Evolutionary conservation across 129 eudicot species (phyloP), one percentile per base, ranked within the genome.

Genomic region (Oenanthe sinensis): DNA sequence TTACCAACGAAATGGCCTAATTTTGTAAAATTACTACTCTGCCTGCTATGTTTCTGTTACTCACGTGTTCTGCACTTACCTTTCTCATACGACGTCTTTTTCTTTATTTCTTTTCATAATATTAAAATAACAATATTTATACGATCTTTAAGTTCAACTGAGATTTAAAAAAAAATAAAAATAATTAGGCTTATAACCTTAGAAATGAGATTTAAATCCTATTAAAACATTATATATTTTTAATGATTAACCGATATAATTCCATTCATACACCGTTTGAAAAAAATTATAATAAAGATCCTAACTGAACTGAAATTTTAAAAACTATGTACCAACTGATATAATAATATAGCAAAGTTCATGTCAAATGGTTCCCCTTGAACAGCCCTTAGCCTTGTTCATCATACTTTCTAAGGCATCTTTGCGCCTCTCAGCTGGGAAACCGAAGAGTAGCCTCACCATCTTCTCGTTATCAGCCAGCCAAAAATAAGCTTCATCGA

Each of bases 61-160:
- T 70, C 76, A 72, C 54, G 52, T 22, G 76, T n/a, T 72, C 50
- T 4, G 76, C 50, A 72, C 76, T 43, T 72, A 54, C 76, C 19
- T 72, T 43, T 72, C 11, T 16, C 19, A 5, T 11, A 72, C 76
- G 48, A 17, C 20, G 19, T 19, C 1, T 60, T 60, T 60, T 39
- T 39, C 42, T 39, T 39, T 39, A 39, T 39, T 39, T 39, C 42
- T 39, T 39, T 39, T 5, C 42, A 39, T 4, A 39, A 39, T 39
- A 39, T 39, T 39, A 39, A 39, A 39, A 39, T 39, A 5, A 39
- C 5, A 5, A 39, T 4, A 39, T 39, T 39, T 39, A 39, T 2
- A 5, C 42, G 1, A 39, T 39, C 3, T 3, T 5, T 39, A 39
- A 39, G 5, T 5, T 39, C 42, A 39, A 39, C 1, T 33, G 36